phyloP scores from a whole-genome alignment of 78 protist species.

The Dictyostelium capitatum region DNA sequence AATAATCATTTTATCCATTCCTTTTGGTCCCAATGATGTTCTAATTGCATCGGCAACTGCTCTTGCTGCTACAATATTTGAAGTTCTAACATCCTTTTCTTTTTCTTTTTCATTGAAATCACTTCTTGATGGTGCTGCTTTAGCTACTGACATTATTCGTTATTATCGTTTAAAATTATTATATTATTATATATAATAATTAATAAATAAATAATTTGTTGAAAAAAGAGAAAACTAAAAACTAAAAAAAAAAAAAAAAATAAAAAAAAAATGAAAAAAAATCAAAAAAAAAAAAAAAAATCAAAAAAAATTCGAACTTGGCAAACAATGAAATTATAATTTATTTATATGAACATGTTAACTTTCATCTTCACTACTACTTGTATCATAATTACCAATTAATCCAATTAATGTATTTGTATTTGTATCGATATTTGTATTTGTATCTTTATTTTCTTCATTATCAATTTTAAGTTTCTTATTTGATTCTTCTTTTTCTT shows the following conservation, averaged over 20 bases:
- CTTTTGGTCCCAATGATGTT: slow-evolving; percentile 99
- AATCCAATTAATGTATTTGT: background rate
- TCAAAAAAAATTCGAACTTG: background rate
- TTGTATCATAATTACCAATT: slow-evolving; percentile 2
- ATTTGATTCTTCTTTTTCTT: background rate
- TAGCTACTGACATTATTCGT: background rate
- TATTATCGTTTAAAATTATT: background rate
- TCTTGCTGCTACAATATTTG: slow-evolving; percentile 86
- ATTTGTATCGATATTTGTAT: background rate
- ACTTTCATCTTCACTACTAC: background rate
- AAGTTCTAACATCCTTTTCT: slow-evolving; percentile 83
- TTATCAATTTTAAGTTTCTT: background rate
- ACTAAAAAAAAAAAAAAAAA: background rate
- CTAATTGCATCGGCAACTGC: slow-evolving; percentile 99
- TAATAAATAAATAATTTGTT: background rate
- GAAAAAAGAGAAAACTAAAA: background rate
- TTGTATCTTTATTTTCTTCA: background rate
- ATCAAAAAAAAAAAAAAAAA: slow-evolving; percentile 6
- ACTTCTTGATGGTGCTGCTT: slow-evolving; percentile 42
- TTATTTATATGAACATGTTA: background rate
- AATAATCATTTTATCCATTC: slow-evolving; percentile 99
- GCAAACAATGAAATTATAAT: no score
- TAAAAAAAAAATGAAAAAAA: slow-evolving; percentile 14
- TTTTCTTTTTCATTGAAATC: slow-evolving; percentile 78
- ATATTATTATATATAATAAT: background rate